Evolutionary conservation across 345 rosid species (phyloP).

Genomic region (Limnanthes douglasii): DNA sequence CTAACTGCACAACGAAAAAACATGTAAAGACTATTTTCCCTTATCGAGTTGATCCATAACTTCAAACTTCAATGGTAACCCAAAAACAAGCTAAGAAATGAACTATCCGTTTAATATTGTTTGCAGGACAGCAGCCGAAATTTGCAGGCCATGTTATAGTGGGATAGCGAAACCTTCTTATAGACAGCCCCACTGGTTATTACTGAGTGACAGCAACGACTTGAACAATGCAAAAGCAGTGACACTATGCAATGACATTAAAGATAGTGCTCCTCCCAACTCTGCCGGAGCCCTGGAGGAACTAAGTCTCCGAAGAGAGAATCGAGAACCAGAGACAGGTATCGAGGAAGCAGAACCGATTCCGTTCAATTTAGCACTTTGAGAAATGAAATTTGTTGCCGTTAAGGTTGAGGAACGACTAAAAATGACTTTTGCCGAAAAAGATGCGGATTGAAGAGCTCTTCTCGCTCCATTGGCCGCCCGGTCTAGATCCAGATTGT

Average conservation of each 20-base stretch:
- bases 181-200: slow-evolving; percentile 68
- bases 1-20: too few species aligned
- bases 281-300: slow-evolving; percentile 64
- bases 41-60: too few species aligned
- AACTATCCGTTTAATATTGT: too few species aligned
- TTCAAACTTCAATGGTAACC: too few species aligned
- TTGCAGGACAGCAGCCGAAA: too few species aligned
- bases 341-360: slow-evolving; percentile 20
- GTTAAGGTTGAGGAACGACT: slow-evolving; percentile 27
- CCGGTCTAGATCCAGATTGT: slow-evolving; percentile 25
- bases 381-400: slow-evolving; percentile 15
- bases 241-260: slow-evolving; percentile 67
- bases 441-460: slow-evolving; percentile 28
- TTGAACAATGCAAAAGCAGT: slow-evolving; percentile 88
- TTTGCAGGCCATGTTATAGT: slow-evolving; percentile 31
- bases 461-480: slow-evolving; percentile 60
- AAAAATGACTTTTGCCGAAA: slow-evolving; percentile 33
- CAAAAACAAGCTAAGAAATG: too few species aligned
- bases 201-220: slow-evolving; percentile 65
- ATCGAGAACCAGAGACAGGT: slow-evolving; percentile 24
- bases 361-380: slow-evolving; percentile 22
- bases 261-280: slow-evolving; percentile 56
- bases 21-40: too few species aligned
- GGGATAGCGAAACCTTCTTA: slow-evolving; percentile 83
- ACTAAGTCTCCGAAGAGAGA: slow-evolving; percentile 24